Evolutionary conservation across 495 filamentous ascomycete species (phyloP).

Genomic region (Glarea lozoyensis): DNA sequence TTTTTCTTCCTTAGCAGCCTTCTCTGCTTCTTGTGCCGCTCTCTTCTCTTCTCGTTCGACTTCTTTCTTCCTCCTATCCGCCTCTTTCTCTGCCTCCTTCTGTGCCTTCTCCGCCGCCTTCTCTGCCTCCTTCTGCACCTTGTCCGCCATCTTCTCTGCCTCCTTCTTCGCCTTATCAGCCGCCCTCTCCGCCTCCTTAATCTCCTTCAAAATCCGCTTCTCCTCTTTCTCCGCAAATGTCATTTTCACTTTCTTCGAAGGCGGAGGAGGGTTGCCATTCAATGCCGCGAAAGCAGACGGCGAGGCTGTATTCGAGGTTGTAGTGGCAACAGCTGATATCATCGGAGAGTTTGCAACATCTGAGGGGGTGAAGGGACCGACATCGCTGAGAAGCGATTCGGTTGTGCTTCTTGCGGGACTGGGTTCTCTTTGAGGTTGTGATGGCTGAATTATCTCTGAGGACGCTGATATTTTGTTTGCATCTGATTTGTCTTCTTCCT

Average conservation of each 20-base stretch:
- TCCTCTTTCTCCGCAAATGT: conserved; percentile 38
- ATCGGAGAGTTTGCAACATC: not conserved
- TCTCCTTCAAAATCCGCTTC: conserved; percentile 28
- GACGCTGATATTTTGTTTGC: not conserved
- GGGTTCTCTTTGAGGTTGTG: not conserved
- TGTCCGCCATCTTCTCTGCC: conserved; percentile 35
- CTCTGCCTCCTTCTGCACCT: conserved; percentile 33
- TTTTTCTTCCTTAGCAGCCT: conserved; percentile 35
- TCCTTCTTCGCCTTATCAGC: conserved; percentile 12
- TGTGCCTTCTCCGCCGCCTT: conserved; percentile 33
- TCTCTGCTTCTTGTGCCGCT: conserved; percentile 35
- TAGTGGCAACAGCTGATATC: not conserved
- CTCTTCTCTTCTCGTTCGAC: conserved; percentile 42
- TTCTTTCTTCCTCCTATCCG: conserved; percentile 35
- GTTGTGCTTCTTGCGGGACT: conserved; percentile 12
- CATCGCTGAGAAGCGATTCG: conserved; percentile 6
- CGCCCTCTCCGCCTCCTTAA: conserved; percentile 32
- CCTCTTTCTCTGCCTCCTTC: not conserved
- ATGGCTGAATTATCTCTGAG: not conserved
- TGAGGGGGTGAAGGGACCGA: conserved; percentile 5
- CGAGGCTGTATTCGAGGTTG: not conserved
- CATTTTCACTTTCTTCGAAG: conserved; percentile 39
- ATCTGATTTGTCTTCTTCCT: not conserved
- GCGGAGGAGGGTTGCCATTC: conserved; percentile 3
- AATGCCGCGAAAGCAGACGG: conserved; percentile 11